Evolutionary conservation across 305 asterid species (phyloP).

Genomic region (Fraxinus sp.): DNA sequence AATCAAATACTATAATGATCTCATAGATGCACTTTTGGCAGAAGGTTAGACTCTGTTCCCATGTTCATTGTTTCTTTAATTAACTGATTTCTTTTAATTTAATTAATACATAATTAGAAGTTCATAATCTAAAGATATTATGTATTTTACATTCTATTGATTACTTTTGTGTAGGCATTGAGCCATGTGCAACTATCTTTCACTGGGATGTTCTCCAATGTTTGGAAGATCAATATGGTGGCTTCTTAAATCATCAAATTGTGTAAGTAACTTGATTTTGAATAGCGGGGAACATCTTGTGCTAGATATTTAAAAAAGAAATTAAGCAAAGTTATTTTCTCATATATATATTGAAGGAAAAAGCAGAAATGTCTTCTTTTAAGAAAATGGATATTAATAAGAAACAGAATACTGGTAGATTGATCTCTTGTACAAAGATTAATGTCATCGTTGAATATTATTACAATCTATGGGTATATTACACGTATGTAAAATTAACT

Average conservation of each 20-base stretch:
- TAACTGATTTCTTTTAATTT: too few species aligned
- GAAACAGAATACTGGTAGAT: not conserved
- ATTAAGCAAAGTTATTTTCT: not conserved
- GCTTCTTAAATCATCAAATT: not conserved
- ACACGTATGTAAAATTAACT: not conserved
- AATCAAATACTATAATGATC: slow-evolving; percentile 19
- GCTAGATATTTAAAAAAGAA: not conserved
- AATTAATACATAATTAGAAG: not conserved
- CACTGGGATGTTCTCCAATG: slow-evolving; percentile 25
- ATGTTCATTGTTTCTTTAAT: not conserved
- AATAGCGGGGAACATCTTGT: not conserved
- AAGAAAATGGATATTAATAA: not conserved
- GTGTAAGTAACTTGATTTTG: not conserved
- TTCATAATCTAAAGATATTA: not conserved
- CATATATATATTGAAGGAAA: not conserved
- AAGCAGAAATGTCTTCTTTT: not conserved
- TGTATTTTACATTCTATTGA: not conserved
- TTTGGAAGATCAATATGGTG: slow-evolving; percentile 20
- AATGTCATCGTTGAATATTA: not conserved
- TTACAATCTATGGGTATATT: not conserved
- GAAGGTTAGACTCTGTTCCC: not conserved
- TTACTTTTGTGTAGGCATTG: not conserved
- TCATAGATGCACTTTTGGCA: slow-evolving; percentile 16
- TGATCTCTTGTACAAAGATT: not conserved
- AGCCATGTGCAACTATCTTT: slow-evolving; percentile 24